Percentiles rank a stretch among this genome's conserved stretches.
These are phyloP conservation scores for Cicer bijugum DNA, from an alignment of 306 rosid genomes.

Conservation along the genomic window DNA sequence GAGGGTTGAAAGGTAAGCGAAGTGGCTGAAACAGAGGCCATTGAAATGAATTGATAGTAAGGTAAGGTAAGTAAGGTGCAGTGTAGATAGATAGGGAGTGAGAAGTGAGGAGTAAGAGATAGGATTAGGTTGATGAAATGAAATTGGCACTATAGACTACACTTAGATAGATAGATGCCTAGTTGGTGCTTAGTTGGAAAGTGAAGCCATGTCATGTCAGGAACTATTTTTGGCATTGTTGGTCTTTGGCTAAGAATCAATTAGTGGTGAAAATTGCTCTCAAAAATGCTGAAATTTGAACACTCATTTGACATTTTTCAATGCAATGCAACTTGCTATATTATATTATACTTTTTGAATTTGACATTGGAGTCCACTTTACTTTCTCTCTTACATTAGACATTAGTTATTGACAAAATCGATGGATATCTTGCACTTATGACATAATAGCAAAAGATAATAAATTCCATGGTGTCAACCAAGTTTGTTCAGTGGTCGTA, in stretches of 20 bases:
- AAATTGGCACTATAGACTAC: neutral
- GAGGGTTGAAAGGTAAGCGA: slow-evolving; percentile 49
- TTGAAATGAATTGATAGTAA: slow-evolving; percentile 43
- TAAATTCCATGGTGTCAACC: no score
- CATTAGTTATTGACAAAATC: no score
- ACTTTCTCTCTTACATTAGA: no score
- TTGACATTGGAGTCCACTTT: no score
- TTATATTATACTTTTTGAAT: no score
- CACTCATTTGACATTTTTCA: neutral
- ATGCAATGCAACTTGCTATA: neutral
- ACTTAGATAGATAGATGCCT: neutral
- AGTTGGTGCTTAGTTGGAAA: slow-evolving; percentile 42
- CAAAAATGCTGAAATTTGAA: neutral
- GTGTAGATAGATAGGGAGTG: neutral
- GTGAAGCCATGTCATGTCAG: slow-evolving; percentile 42
- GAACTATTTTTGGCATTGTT: neutral
- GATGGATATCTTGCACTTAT: no score
- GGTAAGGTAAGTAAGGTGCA: neutral
- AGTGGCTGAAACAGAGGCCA: slow-evolving; percentile 70
- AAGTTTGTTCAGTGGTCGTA: no score
- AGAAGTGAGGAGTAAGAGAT: slow-evolving; percentile 16
- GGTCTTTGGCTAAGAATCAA: slow-evolving; percentile 18
- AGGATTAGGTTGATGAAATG: slow-evolving; percentile 44
- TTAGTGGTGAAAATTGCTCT: slow-evolving; percentile 39
- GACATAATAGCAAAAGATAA: no score